Percentiles rank a stretch among this genome's conserved stretches.
phyloP scores from a whole-genome alignment of 2,329 filamentous ascomycete genomes.

The Ophiosphaerella korrae region DNA sequence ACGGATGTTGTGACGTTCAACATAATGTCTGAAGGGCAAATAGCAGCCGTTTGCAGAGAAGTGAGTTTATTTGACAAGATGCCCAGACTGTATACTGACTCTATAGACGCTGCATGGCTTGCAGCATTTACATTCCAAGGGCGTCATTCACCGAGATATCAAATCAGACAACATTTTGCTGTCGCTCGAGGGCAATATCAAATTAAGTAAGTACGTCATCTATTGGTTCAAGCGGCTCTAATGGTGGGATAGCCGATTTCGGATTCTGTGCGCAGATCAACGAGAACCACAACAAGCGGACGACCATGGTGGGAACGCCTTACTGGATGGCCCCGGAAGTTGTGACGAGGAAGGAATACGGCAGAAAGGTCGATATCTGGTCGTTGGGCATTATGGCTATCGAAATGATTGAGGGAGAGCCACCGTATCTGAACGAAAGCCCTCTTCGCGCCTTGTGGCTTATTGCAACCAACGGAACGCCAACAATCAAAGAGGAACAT shows the following conservation, averaged over 20 bases:
- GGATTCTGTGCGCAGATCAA: constrained; percentile 99
- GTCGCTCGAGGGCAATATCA: constrained; percentile 93
- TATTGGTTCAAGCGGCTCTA: constrained; percentile 1
- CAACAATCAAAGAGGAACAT: constrained; percentile 90
- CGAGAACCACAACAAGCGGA: constrained; percentile 94
- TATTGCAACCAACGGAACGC: constrained; percentile 96
- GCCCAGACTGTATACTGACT: constrained; percentile 12
- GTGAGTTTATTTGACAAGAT: constrained; percentile 45
- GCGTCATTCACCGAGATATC: constrained; percentile 97
- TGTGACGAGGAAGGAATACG: constrained; percentile 96
- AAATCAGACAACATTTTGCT: constrained; percentile 98
- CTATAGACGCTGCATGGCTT: constrained; percentile 78
- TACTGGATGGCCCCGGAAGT: constrained; percentile 99
- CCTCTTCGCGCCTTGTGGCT: constrained; percentile 91
- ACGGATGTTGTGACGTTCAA: constrained; percentile 99
- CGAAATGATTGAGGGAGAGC: constrained; percentile 99
- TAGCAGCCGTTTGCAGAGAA: constrained; percentile 92
- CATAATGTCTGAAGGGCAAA: constrained; percentile 98
- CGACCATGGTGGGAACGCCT: constrained; percentile 97
- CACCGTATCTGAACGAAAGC: constrained; percentile 93
- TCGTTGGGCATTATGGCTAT: constrained; percentile 99
- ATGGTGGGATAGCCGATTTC: constrained; percentile 74
- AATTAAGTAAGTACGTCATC: constrained; percentile 73
- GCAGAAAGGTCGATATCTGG: constrained; percentile 98
- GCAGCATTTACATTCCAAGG: constrained; percentile 95